phyloP scores from a whole-genome alignment of 306 rosid species.

The Cotoneaster glaucophyllus region DNA sequence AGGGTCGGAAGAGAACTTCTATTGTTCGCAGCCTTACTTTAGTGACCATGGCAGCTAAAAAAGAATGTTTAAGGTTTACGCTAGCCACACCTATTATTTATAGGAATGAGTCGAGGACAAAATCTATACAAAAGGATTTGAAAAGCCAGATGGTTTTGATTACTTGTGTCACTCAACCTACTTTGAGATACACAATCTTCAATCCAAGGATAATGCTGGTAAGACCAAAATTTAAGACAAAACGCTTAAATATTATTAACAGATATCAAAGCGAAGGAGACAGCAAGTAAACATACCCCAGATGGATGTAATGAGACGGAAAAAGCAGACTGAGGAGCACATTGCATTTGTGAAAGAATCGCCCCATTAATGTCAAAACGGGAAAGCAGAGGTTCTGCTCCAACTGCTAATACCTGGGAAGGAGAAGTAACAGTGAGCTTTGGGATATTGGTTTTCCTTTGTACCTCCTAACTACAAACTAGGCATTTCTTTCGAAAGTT shows the following conservation, averaged over 20 bases:
- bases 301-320: slow-evolving; percentile 71
- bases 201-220: neutral
- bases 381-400: slow-evolving; percentile 72
- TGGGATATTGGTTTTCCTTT: neutral
- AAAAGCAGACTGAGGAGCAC: slow-evolving; percentile 75
- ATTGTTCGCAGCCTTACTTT: no score
- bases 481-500: neutral
- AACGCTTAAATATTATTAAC: neutral
- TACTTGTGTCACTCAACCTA: neutral
- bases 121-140: neutral
- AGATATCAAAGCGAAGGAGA: neutral
- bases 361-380: slow-evolving; percentile 74
- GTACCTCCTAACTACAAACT: neutral
- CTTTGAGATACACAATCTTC: neutral
- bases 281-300: slow-evolving; percentile 49
- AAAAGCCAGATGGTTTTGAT: neutral
- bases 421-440: slow-evolving; percentile 1
- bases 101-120: neutral
- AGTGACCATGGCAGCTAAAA: neutral
- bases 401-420: slow-evolving; percentile 69
- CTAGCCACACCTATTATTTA: neutral
- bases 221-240: neutral
- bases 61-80: neutral
- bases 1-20: no score
- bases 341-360: slow-evolving; percentile 80